These are phyloP conservation scores for Xylaria bambusicola DNA, from an alignment of 495 filamentous ascomycete species.

Conservation along the genomic window DNA sequence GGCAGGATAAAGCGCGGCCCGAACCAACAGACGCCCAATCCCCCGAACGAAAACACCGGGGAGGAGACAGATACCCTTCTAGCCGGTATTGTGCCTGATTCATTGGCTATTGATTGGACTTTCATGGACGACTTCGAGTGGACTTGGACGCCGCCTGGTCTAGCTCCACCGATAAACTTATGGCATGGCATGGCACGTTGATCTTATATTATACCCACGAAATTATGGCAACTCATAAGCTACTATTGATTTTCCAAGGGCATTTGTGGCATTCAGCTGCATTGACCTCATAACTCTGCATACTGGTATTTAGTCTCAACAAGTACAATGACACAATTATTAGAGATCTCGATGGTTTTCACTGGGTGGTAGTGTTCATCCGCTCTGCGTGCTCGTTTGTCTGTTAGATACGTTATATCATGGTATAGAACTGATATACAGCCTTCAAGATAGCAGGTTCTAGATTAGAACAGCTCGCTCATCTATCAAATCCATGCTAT, in stretches of 20 bases:
- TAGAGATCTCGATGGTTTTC: background rate
- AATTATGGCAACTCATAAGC: background rate
- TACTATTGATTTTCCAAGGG: background rate
- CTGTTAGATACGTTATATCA: background rate
- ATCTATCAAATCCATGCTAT: background rate
- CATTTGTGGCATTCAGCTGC: background rate
- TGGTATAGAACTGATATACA: background rate
- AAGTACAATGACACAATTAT: background rate
- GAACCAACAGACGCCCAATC: slow-evolving; percentile 4
- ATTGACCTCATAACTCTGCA: background rate
- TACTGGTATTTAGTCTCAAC: background rate
- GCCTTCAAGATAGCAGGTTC: background rate
- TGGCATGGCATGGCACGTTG: slow-evolving; percentile 17
- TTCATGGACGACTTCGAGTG: slow-evolving; percentile 52
- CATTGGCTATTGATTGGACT: slow-evolving; percentile 45
- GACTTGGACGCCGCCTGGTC: slow-evolving; percentile 24
- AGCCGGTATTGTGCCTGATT: slow-evolving; percentile 23
- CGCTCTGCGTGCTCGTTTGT: no score
- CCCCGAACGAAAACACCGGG: background rate
- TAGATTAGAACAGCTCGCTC: background rate
- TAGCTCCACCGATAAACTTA: slow-evolving; percentile 1
- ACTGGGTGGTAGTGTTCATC: no score
- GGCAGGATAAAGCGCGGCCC: slow-evolving; percentile 5
- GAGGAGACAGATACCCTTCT: slow-evolving; percentile 9
- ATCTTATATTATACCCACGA: background rate